Conservation (phyloP, 768 basidiomycete genomes). For the Butyriboletus loyo region DNA sequence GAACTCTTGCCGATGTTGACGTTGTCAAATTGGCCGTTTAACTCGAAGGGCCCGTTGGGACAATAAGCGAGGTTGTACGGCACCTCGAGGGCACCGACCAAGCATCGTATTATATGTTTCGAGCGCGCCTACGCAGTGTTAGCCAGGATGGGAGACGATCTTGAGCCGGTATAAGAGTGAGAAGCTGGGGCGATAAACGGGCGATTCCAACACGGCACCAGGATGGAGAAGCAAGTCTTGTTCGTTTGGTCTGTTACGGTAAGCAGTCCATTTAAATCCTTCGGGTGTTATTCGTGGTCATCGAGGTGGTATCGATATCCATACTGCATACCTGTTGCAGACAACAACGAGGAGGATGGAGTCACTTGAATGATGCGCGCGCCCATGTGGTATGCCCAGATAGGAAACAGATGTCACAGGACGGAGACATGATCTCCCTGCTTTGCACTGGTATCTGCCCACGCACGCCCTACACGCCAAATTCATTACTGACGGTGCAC, state of each 20-base stretch:
- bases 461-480: constrained; percentile 3
- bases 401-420: too few relatives aligned
- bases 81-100: constrained; percentile 7
- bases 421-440: not conserved
- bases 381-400: not conserved
- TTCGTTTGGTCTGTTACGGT: not conserved
- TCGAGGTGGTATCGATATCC: not conserved
- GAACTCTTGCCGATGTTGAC: constrained; percentile 7
- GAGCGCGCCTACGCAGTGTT: constrained; percentile 11
- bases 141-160: not conserved
- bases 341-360: not conserved
- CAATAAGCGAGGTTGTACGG: constrained; percentile 22
- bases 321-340: not conserved
- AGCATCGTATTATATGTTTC: constrained; percentile 4
- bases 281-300: not conserved
- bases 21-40: constrained; percentile 5
- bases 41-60: constrained; percentile 8
- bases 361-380: not conserved
- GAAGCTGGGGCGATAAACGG: constrained; percentile 3
- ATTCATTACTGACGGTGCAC: constrained; percentile 5
- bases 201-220: constrained; percentile 16
- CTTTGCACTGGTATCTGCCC: constrained; percentile 4
- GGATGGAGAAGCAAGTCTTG: constrained; percentile 4
- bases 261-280: not conserved
- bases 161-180: not conserved